Base-by-base conservation (phyloP, 768 basidiomycete genomes). In the Mrakia hoshinonis region DNA sequence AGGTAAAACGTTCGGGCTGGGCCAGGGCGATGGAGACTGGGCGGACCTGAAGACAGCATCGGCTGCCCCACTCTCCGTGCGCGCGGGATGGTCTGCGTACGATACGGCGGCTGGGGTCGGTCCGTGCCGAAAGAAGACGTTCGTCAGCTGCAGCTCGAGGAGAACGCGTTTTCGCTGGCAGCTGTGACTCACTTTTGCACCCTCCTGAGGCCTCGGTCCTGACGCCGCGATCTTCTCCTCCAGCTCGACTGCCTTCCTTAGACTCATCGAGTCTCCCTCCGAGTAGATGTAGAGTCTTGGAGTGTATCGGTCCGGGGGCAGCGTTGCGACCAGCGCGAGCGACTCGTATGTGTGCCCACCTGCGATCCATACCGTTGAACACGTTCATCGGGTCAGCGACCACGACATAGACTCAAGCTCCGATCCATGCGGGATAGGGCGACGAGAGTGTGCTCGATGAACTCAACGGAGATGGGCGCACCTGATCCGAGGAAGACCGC, bases 271-370 rank as follows among this genome's bases (percentile, higher is more conserved):
- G 79, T 99, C 95, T 0, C 89, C 92, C 74, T 89, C 83, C 74
- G 89, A 89, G 74, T 91, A 79, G 67, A 97, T 83, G 77, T 97
- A 99, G 47, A 83, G 86, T 70, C 96, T 84, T 20, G 85, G 87
- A 9, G 82, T 82, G 79, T 93, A 98, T 52, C 89, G 85, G 15
- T 81, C 76, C 72, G 89, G 87, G 77, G 93, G 87, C 31, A 99
- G 79, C 15, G 87, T 81, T 2, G 87, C 88, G 34, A 90, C 69
- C 34, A 97, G 82, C 43, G 83, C 82, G 74, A 95, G 79, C 52
- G 88, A 89, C 82, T 99, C 96, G 73, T 85, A 87, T 20, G 93
- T 96, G 81, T 99, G 96, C 0, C 96, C 96, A 55, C 96, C 95
- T 97, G 77, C 43, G 70, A 38, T 63, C 26, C n/a, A n/a, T n/a